Percentiles rank a stretch among this genome's conserved stretches.
Conservation (phyloP, 2,329 filamentous ascomycete species). For the Penicillium sp. region DNA sequence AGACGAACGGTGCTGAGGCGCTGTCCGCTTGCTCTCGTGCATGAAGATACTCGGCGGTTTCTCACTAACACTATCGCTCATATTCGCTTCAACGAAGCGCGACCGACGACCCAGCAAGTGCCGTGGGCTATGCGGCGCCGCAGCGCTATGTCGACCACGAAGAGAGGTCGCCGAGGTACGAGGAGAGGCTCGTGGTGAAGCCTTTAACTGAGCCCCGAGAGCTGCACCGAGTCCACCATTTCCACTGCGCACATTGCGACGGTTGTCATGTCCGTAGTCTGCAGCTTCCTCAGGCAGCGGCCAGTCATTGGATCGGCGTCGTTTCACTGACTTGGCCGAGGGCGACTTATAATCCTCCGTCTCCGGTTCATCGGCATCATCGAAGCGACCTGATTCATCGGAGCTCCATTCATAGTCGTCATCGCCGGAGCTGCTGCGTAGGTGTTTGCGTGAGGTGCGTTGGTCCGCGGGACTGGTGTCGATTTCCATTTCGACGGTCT, state of each 20-base stretch:
- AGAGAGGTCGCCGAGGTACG: constrained; percentile 22
- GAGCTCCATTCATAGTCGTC: constrained; percentile 32
- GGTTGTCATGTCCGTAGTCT: constrained; percentile 24
- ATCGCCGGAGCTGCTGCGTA: constrained; percentile 26
- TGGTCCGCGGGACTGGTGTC: constrained; percentile 23
- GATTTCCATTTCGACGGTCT: constrained; percentile 19
- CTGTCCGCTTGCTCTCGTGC: constrained; percentile 39
- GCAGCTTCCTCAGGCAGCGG: constrained; percentile 37
- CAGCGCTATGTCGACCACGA: constrained; percentile 20
- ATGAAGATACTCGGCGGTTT: constrained; percentile 72
- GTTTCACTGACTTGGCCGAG: constrained; percentile 43
- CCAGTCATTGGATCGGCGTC: constrained; percentile 52
- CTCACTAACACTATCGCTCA: constrained; percentile 78
- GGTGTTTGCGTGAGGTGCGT: constrained; percentile 37
- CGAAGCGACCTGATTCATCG: constrained; percentile 39
- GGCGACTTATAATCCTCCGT: constrained; percentile 26
- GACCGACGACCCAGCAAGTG: constrained; percentile 60
- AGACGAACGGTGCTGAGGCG: constrained; percentile 39
- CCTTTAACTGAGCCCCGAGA: constrained; percentile 6
- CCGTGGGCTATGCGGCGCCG: constrained; percentile 26
- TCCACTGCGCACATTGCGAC: constrained; percentile 16
- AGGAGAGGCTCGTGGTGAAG: constrained; percentile 25
- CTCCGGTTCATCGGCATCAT: constrained; percentile 39
- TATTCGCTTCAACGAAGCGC: constrained; percentile 76
- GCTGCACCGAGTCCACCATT: constrained; percentile 4